Evolutionary conservation across 805 yeast genomes (phyloP).

Genomic region (Metschnikowia picachoensis): DNA sequence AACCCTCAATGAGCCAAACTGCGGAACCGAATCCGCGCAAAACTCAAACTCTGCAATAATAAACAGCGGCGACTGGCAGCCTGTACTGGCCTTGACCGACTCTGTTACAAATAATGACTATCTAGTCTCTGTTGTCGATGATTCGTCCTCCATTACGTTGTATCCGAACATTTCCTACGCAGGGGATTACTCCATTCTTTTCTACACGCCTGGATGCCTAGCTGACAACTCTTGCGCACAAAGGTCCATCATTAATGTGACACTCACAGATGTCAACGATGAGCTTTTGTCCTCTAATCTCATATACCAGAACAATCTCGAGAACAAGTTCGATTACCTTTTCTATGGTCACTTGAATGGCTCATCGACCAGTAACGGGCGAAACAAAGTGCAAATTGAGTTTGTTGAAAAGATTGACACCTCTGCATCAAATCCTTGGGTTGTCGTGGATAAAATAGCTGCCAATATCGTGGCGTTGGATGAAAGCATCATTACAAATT

Average conservation of each 20-base stretch:
- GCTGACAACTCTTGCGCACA: conserved; percentile 60
- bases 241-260: conserved; percentile 77
- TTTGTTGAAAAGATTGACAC: conserved; percentile 22
- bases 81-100: conserved; percentile 22
- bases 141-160: conserved; percentile 39
- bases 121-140: conserved; percentile 28
- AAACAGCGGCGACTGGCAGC: conserved; percentile 28
- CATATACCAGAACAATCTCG: conserved; percentile 76
- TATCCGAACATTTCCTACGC: conserved; percentile 66
- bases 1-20: conserved; percentile 62
- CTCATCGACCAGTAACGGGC: conserved; percentile 25
- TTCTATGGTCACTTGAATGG: conserved; percentile 66
- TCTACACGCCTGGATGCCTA: conserved; percentile 87
- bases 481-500: conserved; percentile 24
- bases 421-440: conserved; percentile 30
- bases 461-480: conserved; percentile 49
- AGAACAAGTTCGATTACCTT: conserved; percentile 75
- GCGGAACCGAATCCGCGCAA: conserved; percentile 35
- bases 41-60: conserved; percentile 25
- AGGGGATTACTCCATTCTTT: conserved; percentile 68
- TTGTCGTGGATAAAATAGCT: conserved; percentile 70
- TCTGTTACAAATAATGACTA: conserved; percentile 29
- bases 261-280: conserved; percentile 51
- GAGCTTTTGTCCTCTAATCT: conserved; percentile 38
- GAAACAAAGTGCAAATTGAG: conserved; percentile 29